Percentiles rank a stretch among this genome's conserved stretches.
Evolutionary conservation across 768 basidiomycete genomes (phyloP).

Genomic region (Crassisporium funariophilum): DNA sequence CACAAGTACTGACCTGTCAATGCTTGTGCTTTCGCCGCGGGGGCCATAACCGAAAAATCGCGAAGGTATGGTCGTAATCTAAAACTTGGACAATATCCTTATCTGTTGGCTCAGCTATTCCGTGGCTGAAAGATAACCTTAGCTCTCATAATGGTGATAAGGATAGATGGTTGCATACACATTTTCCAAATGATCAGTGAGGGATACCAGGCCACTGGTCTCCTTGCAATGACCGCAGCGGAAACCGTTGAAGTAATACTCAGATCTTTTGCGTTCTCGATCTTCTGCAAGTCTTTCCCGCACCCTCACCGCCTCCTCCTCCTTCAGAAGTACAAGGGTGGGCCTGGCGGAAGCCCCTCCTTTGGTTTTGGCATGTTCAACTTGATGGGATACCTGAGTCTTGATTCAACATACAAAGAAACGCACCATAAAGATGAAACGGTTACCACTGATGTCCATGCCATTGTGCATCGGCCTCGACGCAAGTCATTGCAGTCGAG

Average conservation of each 20-base stretch:
- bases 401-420: too few species aligned
- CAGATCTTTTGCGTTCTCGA: not conserved
- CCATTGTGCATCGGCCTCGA: constrained; percentile 22
- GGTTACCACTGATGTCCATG: constrained; percentile 23
- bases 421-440: not conserved
- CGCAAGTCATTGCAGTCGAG: constrained; percentile 15
- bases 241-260: not conserved
- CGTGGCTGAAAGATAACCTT: not conserved
- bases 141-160: not conserved
- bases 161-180: not conserved
- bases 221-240: not conserved
- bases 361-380: not conserved
- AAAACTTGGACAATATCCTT: not conserved
- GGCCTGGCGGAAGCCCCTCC: not conserved
- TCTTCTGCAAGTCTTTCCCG: not conserved
- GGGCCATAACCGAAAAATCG: too few species aligned
- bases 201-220: not conserved
- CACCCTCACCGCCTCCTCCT: not conserved
- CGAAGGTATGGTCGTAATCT: not conserved
- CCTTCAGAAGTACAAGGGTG: not conserved
- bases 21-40: too few species aligned
- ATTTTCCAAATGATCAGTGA: not conserved
- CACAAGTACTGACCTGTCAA: too few species aligned
- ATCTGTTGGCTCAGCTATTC: not conserved
- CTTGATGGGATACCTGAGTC: not conserved